phyloP scores from a whole-genome alignment of 345 rosid species.

The Corchorus olitorius region DNA sequence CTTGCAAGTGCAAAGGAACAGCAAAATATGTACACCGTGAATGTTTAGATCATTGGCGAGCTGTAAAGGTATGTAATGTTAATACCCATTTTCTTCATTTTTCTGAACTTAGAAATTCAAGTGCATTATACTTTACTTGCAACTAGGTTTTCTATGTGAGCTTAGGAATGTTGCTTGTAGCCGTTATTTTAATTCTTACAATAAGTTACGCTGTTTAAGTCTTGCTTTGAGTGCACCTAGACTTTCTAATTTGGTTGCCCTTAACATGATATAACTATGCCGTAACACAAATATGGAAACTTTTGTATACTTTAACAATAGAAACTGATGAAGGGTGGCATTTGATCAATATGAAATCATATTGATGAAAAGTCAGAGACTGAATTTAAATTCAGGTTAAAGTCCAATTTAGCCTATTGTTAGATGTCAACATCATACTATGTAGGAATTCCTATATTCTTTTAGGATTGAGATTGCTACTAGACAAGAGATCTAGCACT shows the following conservation, averaged over 20 bases:
- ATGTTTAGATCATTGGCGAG: conserved; percentile 99
- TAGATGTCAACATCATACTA: neutral
- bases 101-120: neutral
- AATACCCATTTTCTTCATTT: neutral
- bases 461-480: no score
- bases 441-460: neutral
- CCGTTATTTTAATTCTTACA: neutral
- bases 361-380: neutral
- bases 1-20: conserved; percentile 99
- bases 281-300: no score
- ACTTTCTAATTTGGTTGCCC: neutral
- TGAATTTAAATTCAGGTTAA: neutral
- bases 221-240: neutral
- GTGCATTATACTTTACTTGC: conserved; percentile 5
- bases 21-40: conserved; percentile 96
- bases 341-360: neutral
- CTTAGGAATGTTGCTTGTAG: neutral
- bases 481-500: no score
- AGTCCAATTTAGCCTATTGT: neutral
- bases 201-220: neutral
- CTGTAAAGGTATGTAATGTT: conserved; percentile 59
- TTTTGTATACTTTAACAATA: no score
- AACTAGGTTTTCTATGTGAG: neutral
- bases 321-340: neutral
- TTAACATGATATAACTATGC: neutral